Evolutionary conservation across 345 rosid genomes (phyloP).

Genomic region (Sisymbrium irio): DNA sequence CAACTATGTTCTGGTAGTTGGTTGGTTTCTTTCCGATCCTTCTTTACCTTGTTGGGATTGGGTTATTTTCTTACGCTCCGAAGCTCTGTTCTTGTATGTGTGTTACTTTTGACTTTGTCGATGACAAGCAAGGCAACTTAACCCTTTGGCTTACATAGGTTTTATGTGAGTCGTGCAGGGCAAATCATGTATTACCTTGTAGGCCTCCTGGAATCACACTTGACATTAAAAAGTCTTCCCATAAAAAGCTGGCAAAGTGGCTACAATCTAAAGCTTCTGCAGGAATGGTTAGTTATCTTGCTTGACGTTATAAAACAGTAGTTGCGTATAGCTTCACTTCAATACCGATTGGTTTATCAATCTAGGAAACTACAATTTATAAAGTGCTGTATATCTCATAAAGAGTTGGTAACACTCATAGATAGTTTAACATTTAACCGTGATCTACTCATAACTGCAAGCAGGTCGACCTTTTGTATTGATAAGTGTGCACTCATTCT

Average conservation of each 20-base stretch:
- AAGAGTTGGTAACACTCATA: neutral
- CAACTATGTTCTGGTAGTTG: neutral
- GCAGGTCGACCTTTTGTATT: neutral
- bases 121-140: neutral
- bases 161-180: constrained; percentile 49
- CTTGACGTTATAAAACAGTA: neutral
- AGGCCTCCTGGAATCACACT: constrained; percentile 77
- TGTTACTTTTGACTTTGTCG: neutral
- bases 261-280: constrained; percentile 76
- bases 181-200: constrained; percentile 83
- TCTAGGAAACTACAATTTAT: neutral
- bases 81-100: neutral
- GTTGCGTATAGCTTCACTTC: neutral
- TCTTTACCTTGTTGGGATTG: neutral
- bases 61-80: neutral
- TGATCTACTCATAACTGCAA: neutral
- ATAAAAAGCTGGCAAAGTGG: constrained; percentile 96
- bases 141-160: constrained; percentile 10
- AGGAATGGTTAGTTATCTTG: constrained; percentile 56
- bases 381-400: neutral
- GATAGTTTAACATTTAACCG: neutral
- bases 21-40: neutral
- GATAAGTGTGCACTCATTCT: neutral
- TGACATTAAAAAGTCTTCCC: constrained; percentile 88
- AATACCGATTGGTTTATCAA: neutral